phyloP scores from a whole-genome alignment of 129 eudicot genomes.

The Ambrosia artemisiifolia region DNA sequence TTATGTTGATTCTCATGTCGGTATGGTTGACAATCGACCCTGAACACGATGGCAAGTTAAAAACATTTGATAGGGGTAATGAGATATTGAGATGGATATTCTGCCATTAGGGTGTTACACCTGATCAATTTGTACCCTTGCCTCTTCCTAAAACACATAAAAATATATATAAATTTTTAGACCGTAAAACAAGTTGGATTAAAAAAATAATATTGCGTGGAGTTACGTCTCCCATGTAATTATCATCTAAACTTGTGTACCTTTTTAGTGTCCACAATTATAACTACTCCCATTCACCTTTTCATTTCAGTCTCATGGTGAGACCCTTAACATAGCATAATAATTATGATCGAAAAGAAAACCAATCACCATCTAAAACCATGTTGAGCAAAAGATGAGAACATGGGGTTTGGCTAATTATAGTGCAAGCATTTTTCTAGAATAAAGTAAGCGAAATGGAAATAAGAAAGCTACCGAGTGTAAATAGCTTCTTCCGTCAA shows the following conservation, averaged over 20 bases:
- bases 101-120: too few species aligned
- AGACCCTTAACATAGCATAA: neutral
- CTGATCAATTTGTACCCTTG: too few species aligned
- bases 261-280: neutral
- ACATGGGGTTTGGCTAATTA: slow-evolving; percentile 8
- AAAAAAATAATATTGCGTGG: too few species aligned
- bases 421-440: neutral
- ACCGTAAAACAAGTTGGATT: neutral
- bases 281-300: neutral
- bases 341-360: neutral
- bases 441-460: neutral
- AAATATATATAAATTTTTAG: too few species aligned
- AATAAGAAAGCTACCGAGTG: neutral
- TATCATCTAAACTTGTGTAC: neutral
- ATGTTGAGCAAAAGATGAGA: neutral
- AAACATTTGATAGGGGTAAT: too few species aligned
- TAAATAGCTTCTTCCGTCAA: neutral
- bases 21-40: too few species aligned
- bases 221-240: neutral
- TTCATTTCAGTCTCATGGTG: neutral
- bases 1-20: too few species aligned
- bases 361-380: neutral
- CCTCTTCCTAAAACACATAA: too few species aligned
- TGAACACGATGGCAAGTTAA: too few species aligned
- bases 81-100: too few species aligned